Evolutionary conservation across 1,139 yeast species (phyloP).

Genomic region (Kodamaea suecica): DNA sequence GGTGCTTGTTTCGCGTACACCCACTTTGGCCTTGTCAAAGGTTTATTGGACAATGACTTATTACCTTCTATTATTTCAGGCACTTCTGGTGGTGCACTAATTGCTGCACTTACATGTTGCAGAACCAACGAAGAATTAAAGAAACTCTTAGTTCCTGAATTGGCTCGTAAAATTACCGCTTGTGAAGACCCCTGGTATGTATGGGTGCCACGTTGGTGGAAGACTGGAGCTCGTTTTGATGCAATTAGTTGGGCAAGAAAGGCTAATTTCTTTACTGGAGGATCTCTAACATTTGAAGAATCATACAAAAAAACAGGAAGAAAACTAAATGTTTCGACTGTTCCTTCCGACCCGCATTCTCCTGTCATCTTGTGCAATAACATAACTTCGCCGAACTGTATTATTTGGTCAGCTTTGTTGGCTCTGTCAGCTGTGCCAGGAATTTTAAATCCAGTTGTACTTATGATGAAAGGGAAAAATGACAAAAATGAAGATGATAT

Average conservation of each 20-base stretch:
- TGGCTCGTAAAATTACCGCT: constrained; percentile 67
- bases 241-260: constrained; percentile 72
- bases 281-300: constrained; percentile 70
- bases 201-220: constrained; percentile 65
- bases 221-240: constrained; percentile 78
- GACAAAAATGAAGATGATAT: constrained; percentile 26
- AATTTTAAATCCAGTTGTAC: constrained; percentile 74
- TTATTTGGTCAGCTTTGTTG: constrained; percentile 75
- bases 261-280: constrained; percentile 65
- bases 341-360: constrained; percentile 79
- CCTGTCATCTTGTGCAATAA: constrained; percentile 78
- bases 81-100: constrained; percentile 80
- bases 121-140: constrained; percentile 66
- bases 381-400: constrained; percentile 75
- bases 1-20: constrained; percentile 80
- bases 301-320: constrained; percentile 68
- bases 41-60: constrained; percentile 61
- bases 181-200: constrained; percentile 63
- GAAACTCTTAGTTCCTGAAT: constrained; percentile 54
- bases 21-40: constrained; percentile 76
- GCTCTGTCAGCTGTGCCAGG: constrained; percentile 88
- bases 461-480: constrained; percentile 63
- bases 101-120: constrained; percentile 71
- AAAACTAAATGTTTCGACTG: constrained; percentile 68
- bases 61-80: constrained; percentile 73